phyloP scores from a whole-genome alignment of 306 rosid genomes.

The Prunus mume region DNA sequence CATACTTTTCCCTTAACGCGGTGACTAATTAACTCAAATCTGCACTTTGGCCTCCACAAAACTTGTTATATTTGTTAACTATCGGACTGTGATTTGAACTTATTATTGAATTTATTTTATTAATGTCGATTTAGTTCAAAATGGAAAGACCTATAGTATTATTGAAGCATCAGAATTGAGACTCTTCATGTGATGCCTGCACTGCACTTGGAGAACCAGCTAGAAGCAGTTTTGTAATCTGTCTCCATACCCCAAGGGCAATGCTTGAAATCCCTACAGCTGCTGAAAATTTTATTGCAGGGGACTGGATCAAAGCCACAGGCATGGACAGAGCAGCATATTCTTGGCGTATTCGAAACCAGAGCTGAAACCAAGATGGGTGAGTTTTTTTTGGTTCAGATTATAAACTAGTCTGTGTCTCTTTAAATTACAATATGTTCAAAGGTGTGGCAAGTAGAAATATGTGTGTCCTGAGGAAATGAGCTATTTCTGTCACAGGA shows the following conservation, averaged over 20 bases:
- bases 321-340: slow-evolving; percentile 7
- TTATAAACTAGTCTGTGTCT: neutral
- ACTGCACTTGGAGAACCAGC: slow-evolving; percentile 9
- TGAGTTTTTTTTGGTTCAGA: neutral
- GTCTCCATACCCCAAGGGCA: slow-evolving; percentile 29
- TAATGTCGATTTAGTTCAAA: neutral
- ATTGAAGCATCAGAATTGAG: slow-evolving; percentile 16
- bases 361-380: neutral
- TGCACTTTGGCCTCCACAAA: neutral
- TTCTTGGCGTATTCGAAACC: slow-evolving; percentile 5
- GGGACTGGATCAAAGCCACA: slow-evolving; percentile 10
- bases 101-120: neutral
- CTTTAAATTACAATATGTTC: too few relatives aligned
- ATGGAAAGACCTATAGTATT: slow-evolving; percentile 9
- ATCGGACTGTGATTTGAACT: too few relatives aligned
- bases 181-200: slow-evolving; percentile 21
- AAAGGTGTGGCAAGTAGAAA: too few relatives aligned
- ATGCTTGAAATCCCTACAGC: slow-evolving; percentile 21
- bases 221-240: slow-evolving; percentile 1
- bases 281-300: slow-evolving; percentile 14
- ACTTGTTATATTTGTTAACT: neutral
- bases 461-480: too few relatives aligned
- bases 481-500: neutral
- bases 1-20: neutral
- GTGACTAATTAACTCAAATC: neutral